A percentile compares a stretch with the other conserved stretches of the same genome.
phyloP scores from a whole-genome alignment of 2,329 filamentous ascomycete genomes.

The Alternaria alternata region DNA sequence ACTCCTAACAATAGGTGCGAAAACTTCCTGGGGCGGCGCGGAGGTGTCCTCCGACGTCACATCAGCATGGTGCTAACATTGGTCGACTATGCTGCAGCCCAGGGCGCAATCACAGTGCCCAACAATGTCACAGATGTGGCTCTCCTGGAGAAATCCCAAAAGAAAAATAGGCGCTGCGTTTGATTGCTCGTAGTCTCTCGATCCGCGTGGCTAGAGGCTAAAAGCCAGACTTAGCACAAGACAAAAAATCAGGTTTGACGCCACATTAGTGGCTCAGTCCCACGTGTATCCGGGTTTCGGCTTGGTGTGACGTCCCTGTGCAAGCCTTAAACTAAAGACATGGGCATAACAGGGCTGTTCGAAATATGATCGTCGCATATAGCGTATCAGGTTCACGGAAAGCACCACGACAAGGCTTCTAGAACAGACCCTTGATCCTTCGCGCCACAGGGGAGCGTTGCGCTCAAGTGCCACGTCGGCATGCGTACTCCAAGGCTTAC shows the following conservation, averaged over 20 bases:
- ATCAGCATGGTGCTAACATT: conserved; percentile 12
- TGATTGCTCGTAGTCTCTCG: conserved; percentile 8
- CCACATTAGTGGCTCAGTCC: conserved; percentile 31
- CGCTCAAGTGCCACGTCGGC: conserved; percentile 4
- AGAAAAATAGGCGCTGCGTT: conserved; percentile 3
- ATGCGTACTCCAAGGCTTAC: not conserved
- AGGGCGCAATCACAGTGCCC: conserved; percentile 11
- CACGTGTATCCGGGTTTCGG: conserved; percentile 18
- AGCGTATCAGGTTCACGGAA: conserved; percentile 13
- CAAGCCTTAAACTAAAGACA: conserved; percentile 9
- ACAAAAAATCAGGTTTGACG: conserved; percentile 24
- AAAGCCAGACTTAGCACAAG: conserved; percentile 1
- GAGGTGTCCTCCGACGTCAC: conserved; percentile 16
- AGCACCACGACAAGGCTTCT: conserved; percentile 10
- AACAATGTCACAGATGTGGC: conserved; percentile 5
- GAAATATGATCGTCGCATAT: conserved; percentile 5
- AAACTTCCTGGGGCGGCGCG: not conserved
- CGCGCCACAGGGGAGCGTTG: conserved; percentile 1
- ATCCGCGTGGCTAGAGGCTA: conserved; percentile 16
- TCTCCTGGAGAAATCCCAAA: not conserved
- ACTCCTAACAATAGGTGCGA: not conserved
- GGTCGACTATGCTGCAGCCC: conserved; percentile 12
- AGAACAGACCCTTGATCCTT: conserved; percentile 17
- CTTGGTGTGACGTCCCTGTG: conserved; percentile 22
- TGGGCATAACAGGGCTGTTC: conserved; percentile 5